These are phyloP conservation scores for Fusarium sp. DNA, from an alignment of 2,329 filamentous ascomycete species.

Conservation along the genomic window DNA sequence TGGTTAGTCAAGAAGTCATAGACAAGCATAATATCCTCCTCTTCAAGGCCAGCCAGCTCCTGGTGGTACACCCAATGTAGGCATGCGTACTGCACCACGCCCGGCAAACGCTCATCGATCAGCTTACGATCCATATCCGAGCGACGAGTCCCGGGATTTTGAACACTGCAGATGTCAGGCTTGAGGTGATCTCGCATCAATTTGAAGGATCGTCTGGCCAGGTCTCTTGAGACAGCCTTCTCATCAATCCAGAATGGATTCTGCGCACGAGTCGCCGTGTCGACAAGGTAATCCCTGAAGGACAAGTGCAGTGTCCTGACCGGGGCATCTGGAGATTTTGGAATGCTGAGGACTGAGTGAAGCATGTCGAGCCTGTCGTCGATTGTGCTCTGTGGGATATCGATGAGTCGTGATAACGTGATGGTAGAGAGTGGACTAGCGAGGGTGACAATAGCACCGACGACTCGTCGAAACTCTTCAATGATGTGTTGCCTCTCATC, in stretches of 20 bases:
- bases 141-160: not conserved
- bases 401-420: constrained; percentile 9
- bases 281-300: not conserved
- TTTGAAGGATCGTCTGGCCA: not conserved
- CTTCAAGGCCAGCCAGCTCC: not conserved
- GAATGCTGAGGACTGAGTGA: constrained; percentile 1
- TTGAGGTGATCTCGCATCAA: not conserved
- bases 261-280: not conserved
- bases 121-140: not conserved
- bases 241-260: not conserved
- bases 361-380: not conserved
- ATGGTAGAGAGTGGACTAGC: constrained; percentile 7
- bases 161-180: not conserved
- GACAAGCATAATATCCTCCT: not conserved
- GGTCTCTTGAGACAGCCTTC: not conserved
- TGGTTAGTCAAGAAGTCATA: not conserved
- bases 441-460: constrained; percentile 6
- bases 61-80: not conserved
- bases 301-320: not conserved
- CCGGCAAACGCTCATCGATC: not conserved
- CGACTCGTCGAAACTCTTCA: not conserved
- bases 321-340: not conserved
- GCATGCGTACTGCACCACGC: not conserved
- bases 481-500: not conserved
- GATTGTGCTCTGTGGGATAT: not conserved